Evolutionary conservation across 495 filamentous ascomycete species (phyloP).

Genomic region (Bryoglossum gracile): DNA sequence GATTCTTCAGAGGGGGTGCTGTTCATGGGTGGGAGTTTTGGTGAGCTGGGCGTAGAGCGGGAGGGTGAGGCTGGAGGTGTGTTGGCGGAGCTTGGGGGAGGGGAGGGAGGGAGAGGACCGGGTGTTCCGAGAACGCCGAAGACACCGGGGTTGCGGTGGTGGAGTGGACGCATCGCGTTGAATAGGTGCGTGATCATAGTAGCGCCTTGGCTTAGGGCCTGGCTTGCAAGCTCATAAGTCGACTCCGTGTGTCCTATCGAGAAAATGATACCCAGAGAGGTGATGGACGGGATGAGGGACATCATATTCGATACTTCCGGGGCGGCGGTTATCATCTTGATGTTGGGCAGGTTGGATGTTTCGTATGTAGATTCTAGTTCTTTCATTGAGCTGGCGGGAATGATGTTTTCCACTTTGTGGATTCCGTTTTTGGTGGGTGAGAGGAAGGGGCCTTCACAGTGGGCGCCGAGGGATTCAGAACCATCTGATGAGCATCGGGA

Average conservation of each 20-base stretch:
- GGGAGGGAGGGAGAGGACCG: slow-evolving; percentile 26
- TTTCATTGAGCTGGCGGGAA: slow-evolving; percentile 39
- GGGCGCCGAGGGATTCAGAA: slow-evolving; percentile 74
- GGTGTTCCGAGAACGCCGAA: slow-evolving; percentile 59
- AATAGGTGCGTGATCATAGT: slow-evolving; percentile 86
- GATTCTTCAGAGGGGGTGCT: too few relatives aligned
- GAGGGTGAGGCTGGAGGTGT: too few relatives aligned
- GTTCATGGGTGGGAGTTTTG: too few relatives aligned
- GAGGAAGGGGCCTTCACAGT: slow-evolving; percentile 81
- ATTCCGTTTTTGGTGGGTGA: slow-evolving; percentile 63
- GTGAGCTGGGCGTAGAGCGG: too few relatives aligned
- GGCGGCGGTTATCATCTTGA: slow-evolving; percentile 73
- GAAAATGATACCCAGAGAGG: slow-evolving; percentile 54
- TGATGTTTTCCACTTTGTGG: slow-evolving; percentile 61
- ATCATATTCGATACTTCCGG: slow-evolving; percentile 66
- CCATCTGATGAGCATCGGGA: slow-evolving; percentile 50
- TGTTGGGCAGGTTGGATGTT: slow-evolving; percentile 46
- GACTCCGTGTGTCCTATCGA: slow-evolving; percentile 79
- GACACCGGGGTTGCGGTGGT: slow-evolving; percentile 78
- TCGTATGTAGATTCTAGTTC: slow-evolving; percentile 67
- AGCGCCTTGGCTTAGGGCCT: slow-evolving; percentile 59
- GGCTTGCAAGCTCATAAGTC: slow-evolving; percentile 64
- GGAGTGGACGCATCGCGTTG: slow-evolving; percentile 81
- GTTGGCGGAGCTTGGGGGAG: slow-evolving; percentile 40
- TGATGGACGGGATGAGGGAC: slow-evolving; percentile 51